Percentiles rank a stretch among this genome's conserved stretches.
These are phyloP conservation scores for Crithidia acanthocephali DNA, from an alignment of 208 protist genomes.

Conservation along the genomic window DNA sequence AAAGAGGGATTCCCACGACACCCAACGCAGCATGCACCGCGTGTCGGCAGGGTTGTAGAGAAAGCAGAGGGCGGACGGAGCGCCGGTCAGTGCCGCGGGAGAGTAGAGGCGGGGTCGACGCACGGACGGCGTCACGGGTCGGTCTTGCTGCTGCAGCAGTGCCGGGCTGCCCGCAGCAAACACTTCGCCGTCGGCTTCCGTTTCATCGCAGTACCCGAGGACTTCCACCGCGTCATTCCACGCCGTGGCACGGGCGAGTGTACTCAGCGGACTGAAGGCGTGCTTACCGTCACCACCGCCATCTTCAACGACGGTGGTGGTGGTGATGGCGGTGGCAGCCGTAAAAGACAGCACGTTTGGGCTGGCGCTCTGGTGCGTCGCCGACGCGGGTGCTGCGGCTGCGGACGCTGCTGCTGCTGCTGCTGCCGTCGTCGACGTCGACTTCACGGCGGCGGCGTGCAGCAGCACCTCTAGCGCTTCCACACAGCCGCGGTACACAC, in stretches of 20 bases:
- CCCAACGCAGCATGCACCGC: slow-evolving; percentile 23
- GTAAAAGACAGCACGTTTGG: background rate
- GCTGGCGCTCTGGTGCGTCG: no score
- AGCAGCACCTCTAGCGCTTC: slow-evolving; percentile 32
- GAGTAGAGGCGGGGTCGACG: background rate
- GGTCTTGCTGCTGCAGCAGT: background rate
- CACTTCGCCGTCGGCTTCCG: slow-evolving; percentile 2
- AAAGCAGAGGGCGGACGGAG: slow-evolving; percentile 3
- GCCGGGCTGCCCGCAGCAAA: background rate
- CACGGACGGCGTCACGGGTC: background rate
- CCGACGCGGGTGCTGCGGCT: background rate
- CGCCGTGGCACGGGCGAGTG: slow-evolving; percentile 3
- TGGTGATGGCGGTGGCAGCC: background rate
- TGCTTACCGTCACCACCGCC: background rate
- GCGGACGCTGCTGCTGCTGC: no score
- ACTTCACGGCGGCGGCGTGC: slow-evolving; percentile 28
- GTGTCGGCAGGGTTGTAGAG: slow-evolving; percentile 33
- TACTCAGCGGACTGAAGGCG: slow-evolving; percentile 11
- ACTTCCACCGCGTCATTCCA: slow-evolving; percentile 19
- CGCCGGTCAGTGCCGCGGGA: background rate
- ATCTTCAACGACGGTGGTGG: background rate
- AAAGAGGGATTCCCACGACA: slow-evolving; percentile 35
- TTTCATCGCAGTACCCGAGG: slow-evolving; percentile 22
- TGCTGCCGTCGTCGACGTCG: no score
- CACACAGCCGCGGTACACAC: slow-evolving; percentile 28